phyloP scores from a whole-genome alignment of 352 stramenopile genomes.

The Globisporangium echinulatum region DNA sequence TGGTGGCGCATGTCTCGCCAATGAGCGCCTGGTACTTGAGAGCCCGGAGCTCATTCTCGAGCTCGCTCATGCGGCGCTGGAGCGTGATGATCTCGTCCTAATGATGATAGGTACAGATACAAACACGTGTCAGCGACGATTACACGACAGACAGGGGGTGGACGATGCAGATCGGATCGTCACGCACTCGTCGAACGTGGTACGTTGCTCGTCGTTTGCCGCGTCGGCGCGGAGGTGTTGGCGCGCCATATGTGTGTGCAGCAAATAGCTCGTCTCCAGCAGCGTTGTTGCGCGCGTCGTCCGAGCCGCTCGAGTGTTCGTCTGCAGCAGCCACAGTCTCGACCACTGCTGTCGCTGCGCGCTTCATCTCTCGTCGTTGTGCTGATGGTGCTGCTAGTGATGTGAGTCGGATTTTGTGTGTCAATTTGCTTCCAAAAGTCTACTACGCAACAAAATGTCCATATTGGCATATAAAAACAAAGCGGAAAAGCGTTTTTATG shows the following conservation, averaged over 20 bases:
- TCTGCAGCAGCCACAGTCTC: too few relatives aligned
- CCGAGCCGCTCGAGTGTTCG: constrained; percentile 5
- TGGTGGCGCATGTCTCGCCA: not conserved
- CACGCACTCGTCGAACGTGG: constrained; percentile 5
- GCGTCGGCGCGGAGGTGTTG: not conserved
- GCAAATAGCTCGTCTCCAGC: too few relatives aligned
- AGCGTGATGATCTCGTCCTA: constrained; percentile 11
- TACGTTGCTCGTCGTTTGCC: constrained; percentile 8
- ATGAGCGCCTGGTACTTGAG: constrained; percentile 10
- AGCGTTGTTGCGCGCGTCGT: not conserved
- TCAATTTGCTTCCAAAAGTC: too few relatives aligned
- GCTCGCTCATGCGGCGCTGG: constrained; percentile 1
- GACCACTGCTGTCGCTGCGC: too few relatives aligned
- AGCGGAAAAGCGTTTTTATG: too few relatives aligned
- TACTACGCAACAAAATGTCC: too few relatives aligned
- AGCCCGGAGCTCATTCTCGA: constrained; percentile 9
- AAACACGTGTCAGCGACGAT: not conserved
- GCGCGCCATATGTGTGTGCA: not conserved
- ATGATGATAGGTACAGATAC: too few relatives aligned
- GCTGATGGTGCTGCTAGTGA: not conserved
- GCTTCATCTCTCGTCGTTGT: too few relatives aligned
- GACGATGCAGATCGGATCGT: too few relatives aligned
- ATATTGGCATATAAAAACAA: too few relatives aligned
- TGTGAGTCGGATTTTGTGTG: too few relatives aligned
- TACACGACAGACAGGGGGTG: not conserved